A percentile compares a stretch with the other conserved stretches of the same genome.
Conservation (phyloP, 345 rosid genomes). For the Psidium friedrichsthalianum region DNA sequence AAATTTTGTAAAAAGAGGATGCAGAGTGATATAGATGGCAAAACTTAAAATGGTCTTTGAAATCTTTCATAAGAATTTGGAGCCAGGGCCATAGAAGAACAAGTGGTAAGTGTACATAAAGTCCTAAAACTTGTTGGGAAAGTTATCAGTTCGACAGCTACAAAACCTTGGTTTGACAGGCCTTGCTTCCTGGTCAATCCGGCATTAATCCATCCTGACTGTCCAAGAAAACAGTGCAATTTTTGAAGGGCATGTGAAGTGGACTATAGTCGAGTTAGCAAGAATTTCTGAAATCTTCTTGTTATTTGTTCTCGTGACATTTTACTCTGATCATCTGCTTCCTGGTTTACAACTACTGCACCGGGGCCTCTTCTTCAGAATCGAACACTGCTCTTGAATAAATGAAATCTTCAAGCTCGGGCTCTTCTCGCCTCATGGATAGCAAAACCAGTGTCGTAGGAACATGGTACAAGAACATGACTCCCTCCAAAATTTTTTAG, state of each 20-base stretch:
- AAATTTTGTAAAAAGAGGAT: not conserved
- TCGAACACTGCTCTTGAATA: not conserved
- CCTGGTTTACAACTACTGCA: not conserved
- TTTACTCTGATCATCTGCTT: not conserved
- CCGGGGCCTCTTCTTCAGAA: not conserved
- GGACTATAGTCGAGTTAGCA: not conserved
- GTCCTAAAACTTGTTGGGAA: not conserved
- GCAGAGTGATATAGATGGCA: not conserved
- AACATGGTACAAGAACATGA: not conserved
- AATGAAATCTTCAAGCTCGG: not conserved
- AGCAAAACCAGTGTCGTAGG: not conserved
- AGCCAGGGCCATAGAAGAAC: not conserved
- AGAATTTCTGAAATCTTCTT: not conserved
- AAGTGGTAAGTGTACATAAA: not conserved
- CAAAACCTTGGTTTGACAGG: not conserved
- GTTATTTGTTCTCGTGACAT: not conserved
- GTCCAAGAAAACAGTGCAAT: fast-evolving
- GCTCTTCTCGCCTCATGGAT: not conserved
- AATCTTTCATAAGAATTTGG: not conserved
- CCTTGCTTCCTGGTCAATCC: not conserved
- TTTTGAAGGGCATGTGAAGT: not conserved
- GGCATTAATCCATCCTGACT: not conserved
- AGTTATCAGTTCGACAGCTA: not conserved
- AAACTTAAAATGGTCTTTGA: not conserved
- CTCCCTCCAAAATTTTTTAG: slow-evolving; percentile 11